Evolutionary conservation across 2,329 filamentous ascomycete genomes (phyloP).

Genomic region (Daldinia sp.): DNA sequence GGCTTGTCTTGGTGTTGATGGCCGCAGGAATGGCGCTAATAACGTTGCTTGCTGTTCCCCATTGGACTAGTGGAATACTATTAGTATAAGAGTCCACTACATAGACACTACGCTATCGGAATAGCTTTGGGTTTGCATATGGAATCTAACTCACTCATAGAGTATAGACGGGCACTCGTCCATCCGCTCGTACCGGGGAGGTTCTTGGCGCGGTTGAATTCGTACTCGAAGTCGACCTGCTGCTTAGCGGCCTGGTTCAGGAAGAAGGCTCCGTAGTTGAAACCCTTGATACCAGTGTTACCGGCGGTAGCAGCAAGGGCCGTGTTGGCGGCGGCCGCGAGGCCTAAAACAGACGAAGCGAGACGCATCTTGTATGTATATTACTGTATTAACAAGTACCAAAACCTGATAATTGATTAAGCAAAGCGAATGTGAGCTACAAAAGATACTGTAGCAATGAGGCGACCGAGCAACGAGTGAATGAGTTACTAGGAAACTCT

Average conservation of each 20-base stretch:
- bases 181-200: slow-evolving; percentile 50
- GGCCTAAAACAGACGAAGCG: slow-evolving; percentile 44
- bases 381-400: slow-evolving; percentile 35
- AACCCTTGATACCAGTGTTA: slow-evolving; percentile 50
- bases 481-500: slow-evolving; percentile 21
- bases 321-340: slow-evolving; percentile 46
- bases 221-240: slow-evolving; percentile 51
- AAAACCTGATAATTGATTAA: slow-evolving; percentile 20
- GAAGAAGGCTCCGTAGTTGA: slow-evolving; percentile 54
- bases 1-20: slow-evolving; percentile 60
- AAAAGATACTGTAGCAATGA: slow-evolving; percentile 23
- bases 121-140: neutral
- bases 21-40: slow-evolving; percentile 76
- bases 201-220: slow-evolving; percentile 51
- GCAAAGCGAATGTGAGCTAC: slow-evolving; percentile 38
- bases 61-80: slow-evolving; percentile 47
- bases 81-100: slow-evolving; percentile 23
- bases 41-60: slow-evolving; percentile 61
- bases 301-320: slow-evolving; percentile 44
- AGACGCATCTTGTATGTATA: slow-evolving; percentile 48
- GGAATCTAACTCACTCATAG: slow-evolving; percentile 48
- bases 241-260: slow-evolving; percentile 51
- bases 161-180: slow-evolving; percentile 51
- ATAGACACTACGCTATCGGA: too few species aligned
- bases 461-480: slow-evolving; percentile 30